Conservation (phyloP, 352 stramenopile genomes). For the Pythium pyrilobum region DNA sequence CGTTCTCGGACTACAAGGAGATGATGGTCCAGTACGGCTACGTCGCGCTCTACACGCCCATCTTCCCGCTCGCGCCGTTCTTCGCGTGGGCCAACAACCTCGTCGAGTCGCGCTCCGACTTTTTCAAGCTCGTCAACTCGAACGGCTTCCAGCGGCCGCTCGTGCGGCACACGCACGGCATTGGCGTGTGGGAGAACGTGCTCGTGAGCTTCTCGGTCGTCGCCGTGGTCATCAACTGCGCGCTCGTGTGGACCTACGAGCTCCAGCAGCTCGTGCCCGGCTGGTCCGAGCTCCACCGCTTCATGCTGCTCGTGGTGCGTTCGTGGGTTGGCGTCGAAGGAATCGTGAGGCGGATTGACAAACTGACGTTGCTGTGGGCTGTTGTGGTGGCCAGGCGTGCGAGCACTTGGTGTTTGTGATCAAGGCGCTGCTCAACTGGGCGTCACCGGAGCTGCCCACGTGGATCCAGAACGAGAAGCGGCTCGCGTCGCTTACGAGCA, state of each 20-base stretch:
- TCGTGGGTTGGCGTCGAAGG: neutral
- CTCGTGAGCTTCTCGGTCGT: slow-evolving; percentile 90
- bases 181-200: slow-evolving; percentile 91
- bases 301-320: slow-evolving; percentile 57
- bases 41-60: slow-evolving; percentile 88
- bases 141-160: slow-evolving; percentile 84
- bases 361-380: neutral
- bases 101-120: slow-evolving; percentile 88
- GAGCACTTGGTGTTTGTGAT: slow-evolving; percentile 59
- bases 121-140: slow-evolving; percentile 89
- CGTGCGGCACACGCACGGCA: slow-evolving; percentile 86
- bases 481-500: slow-evolving; percentile 23
- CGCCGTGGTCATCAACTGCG: slow-evolving; percentile 92
- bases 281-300: slow-evolving; percentile 52
- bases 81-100: slow-evolving; percentile 91
- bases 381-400: slow-evolving; percentile 20
- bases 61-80: slow-evolving; percentile 88
- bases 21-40: slow-evolving; percentile 92
- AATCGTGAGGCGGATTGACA: neutral
- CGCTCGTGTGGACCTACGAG: slow-evolving; percentile 84
- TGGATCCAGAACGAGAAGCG: slow-evolving; percentile 45
- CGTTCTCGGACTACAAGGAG: slow-evolving; percentile 71
- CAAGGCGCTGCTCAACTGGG: slow-evolving; percentile 54
- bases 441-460: slow-evolving; percentile 29
- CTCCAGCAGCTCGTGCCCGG: slow-evolving; percentile 41